These are phyloP conservation scores for Clavispora vitiphila DNA, from an alignment of 805 yeast genomes.

Conservation along the genomic window DNA sequence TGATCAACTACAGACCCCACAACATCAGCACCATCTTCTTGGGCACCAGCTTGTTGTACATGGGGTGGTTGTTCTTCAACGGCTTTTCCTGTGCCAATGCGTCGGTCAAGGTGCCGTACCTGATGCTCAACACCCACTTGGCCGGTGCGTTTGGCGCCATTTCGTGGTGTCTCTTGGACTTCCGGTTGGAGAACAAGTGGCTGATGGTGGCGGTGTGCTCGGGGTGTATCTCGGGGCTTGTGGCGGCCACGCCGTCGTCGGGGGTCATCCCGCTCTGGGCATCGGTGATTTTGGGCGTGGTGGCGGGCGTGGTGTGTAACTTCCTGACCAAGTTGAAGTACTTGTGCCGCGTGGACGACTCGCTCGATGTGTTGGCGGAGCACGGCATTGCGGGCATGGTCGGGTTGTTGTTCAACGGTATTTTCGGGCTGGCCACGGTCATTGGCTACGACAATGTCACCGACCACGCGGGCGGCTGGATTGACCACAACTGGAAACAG, in stretches of 20 bases:
- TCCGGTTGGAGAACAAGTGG: conserved; percentile 83
- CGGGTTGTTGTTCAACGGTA: conserved; percentile 83
- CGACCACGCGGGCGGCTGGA: conserved; percentile 87
- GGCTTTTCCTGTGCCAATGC: conserved; percentile 87
- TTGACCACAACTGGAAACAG: conserved; percentile 85
- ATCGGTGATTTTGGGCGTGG: conserved; percentile 76
- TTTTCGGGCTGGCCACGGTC: conserved; percentile 83
- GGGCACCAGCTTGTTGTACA: conserved; percentile 84
- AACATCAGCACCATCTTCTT: conserved; percentile 86
- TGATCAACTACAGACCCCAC: conserved; percentile 91
- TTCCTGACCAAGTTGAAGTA: conserved; percentile 85
- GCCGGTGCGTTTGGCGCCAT: conserved; percentile 88
- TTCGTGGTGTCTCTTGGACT: conserved; percentile 89
- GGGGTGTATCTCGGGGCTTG: conserved; percentile 91
- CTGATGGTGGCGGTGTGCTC: conserved; percentile 93
- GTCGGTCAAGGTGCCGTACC: conserved; percentile 76
- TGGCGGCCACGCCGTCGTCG: conserved; percentile 94
- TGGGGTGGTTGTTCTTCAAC: conserved; percentile 96
- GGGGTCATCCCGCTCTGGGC: conserved; percentile 92
- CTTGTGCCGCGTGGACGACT: conserved; percentile 78
- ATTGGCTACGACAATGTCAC: conserved; percentile 87
- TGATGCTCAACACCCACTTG: conserved; percentile 86
- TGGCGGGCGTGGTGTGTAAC: conserved; percentile 81
- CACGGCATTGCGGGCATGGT: conserved; percentile 95
- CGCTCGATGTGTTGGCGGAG: conserved; percentile 95